These are phyloP conservation scores for Epichloe sp. DNA, from an alignment of 2,329 filamentous ascomycete genomes.

Conservation along the genomic window DNA sequence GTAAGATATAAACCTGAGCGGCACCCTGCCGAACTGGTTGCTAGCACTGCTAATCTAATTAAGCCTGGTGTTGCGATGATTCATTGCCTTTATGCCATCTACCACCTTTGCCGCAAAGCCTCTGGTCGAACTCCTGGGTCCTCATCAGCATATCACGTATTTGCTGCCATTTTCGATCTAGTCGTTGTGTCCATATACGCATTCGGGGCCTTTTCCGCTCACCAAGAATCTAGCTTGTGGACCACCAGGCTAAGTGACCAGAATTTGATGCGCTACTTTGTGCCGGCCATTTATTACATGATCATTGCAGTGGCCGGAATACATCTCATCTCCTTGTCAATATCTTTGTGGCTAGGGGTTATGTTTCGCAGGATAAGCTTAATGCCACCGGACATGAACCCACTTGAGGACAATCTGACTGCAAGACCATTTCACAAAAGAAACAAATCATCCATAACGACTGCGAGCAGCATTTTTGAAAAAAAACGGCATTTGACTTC, in stretches of 20 bases:
- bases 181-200: constrained; percentile 41
- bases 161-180: constrained; percentile 61
- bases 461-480: constrained; percentile 27
- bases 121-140: constrained; percentile 62
- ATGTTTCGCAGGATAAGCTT: constrained; percentile 71
- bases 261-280: constrained; percentile 43
- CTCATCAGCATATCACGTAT: constrained; percentile 80
- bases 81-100: constrained; percentile 65
- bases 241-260: constrained; percentile 50
- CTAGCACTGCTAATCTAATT: neutral
- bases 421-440: constrained; percentile 59
- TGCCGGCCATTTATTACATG: constrained; percentile 55
- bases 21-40: neutral
- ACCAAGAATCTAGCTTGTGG: constrained; percentile 43
- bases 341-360: constrained; percentile 63
- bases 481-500: constrained; percentile 50
- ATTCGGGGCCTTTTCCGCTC: constrained; percentile 36
- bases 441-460: constrained; percentile 48
- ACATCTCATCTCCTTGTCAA: constrained; percentile 54
- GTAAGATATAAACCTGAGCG: constrained; percentile 34
- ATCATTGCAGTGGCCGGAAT: constrained; percentile 51
- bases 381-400: constrained; percentile 91
- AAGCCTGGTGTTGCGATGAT: constrained; percentile 65
- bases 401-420: constrained; percentile 74
- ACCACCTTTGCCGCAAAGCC: constrained; percentile 61